Evolutionary conservation across 2,329 filamentous ascomycete species (phyloP).

Genomic region (Verticillium nubilum): DNA sequence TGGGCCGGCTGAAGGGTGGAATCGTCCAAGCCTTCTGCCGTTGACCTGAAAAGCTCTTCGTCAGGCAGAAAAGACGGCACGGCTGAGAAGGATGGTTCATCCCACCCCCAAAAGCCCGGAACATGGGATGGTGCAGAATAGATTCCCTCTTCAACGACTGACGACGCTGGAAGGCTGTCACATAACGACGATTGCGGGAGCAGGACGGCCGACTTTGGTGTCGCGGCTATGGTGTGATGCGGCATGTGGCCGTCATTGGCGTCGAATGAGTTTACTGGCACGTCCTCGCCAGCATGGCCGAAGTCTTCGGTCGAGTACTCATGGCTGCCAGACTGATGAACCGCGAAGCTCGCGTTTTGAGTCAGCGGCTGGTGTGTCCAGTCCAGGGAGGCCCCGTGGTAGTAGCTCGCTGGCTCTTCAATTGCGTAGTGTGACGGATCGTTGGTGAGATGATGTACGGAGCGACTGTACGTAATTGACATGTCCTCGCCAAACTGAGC

Average conservation of each 20-base stretch:
- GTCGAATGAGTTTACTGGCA: neutral
- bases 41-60: neutral
- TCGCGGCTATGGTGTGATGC: neutral
- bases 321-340: neutral
- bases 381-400: neutral
- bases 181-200: neutral
- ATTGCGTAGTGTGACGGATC: neutral
- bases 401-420: neutral
- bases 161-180: neutral
- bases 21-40: neutral
- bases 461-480: neutral
- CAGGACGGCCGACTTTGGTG: neutral
- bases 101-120: neutral
- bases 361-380: neutral
- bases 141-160: neutral
- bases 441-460: neutral
- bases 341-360: neutral
- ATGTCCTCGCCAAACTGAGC: neutral
- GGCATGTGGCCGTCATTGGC: neutral
- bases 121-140: neutral
- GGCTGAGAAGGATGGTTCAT: neutral
- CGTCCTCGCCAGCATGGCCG: neutral
- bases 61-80: neutral
- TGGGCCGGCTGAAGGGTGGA: neutral
- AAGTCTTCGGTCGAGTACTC: neutral